These are phyloP conservation scores for Symbiodinium natans DNA, from an alignment of 73 alveolate species.

Conservation along the genomic window DNA sequence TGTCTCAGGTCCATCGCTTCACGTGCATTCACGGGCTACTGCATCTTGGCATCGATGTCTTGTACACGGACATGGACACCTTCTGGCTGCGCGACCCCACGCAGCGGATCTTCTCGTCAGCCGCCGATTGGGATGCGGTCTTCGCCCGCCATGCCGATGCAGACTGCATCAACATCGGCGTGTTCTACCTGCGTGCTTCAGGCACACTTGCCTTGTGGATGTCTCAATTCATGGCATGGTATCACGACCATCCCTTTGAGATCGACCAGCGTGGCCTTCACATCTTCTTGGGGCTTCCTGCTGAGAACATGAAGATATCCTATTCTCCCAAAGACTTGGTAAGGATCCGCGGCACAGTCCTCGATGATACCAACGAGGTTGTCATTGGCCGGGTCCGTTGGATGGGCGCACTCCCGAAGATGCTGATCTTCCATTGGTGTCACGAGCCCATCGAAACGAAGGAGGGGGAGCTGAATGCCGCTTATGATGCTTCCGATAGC, in stretches of 20 bases:
- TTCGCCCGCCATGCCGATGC: constrained; percentile 45
- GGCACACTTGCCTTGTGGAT: constrained; percentile 19
- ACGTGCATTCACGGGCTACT: constrained; percentile 1
- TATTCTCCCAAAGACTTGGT: neutral
- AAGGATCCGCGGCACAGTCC: neutral
- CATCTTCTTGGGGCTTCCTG: constrained; percentile 7
- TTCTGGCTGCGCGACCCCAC: constrained; percentile 40
- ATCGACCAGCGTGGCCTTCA: constrained; percentile 49
- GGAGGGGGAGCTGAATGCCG: neutral
- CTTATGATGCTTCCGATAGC: neutral
- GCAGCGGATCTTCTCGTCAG: neutral
- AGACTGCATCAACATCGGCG: constrained; percentile 48
- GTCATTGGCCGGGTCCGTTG: neutral
- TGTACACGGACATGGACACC: constrained; percentile 15
- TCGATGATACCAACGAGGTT: neutral
- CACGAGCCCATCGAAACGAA: neutral
- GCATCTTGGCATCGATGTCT: constrained; percentile 24
- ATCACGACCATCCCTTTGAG: neutral
- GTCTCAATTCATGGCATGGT: constrained; percentile 39
- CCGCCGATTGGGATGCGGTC: constrained; percentile 21
- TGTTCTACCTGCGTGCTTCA: neutral
- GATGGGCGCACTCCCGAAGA: neutral
- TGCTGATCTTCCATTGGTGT: neutral
- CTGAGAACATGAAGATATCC: neutral
- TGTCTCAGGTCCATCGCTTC: constrained; percentile 22